phyloP scores from a whole-genome alignment of 345 rosid species.

The Raphanus raphanistrum region DNA sequence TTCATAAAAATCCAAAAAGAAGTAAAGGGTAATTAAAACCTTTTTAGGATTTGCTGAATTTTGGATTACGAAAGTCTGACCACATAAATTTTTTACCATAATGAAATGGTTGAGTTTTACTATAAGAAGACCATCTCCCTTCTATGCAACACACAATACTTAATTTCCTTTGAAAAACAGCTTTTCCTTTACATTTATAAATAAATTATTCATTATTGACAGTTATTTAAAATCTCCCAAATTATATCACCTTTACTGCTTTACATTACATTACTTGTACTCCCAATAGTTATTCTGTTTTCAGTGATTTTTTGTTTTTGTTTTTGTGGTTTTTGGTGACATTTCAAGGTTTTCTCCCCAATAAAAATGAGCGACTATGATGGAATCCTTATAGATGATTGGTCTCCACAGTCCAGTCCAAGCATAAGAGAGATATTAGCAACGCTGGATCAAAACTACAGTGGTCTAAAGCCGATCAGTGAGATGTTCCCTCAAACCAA shows the following conservation, averaged over 20 bases:
- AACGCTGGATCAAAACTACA: background rate
- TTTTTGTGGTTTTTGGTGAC: background rate
- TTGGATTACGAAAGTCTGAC: background rate
- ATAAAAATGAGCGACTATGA: background rate
- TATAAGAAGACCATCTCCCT: background rate
- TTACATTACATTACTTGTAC: background rate
- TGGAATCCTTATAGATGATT: background rate
- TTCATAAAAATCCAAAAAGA: background rate
- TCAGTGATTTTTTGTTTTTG: background rate
- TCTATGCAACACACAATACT: background rate
- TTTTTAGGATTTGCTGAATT: background rate
- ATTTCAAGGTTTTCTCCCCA: background rate
- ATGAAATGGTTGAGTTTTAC: background rate
- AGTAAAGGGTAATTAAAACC: background rate
- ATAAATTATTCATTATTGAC: background rate
- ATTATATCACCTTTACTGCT: background rate
- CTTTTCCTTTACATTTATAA: too few relatives aligned
- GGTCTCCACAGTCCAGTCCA: conserved; percentile 1
- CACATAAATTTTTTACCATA: background rate
- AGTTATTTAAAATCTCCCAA: background rate
- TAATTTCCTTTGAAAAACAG: too few relatives aligned
- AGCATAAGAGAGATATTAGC: background rate
- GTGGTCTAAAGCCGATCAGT: background rate
- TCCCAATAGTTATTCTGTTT: background rate
- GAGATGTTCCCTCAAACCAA: conserved; percentile 4